A percentile compares a stretch with the other conserved stretches of the same genome.
Conservation (phyloP, 2,329 filamentous ascomycete species). For the Lithohypha guttulata region DNA sequence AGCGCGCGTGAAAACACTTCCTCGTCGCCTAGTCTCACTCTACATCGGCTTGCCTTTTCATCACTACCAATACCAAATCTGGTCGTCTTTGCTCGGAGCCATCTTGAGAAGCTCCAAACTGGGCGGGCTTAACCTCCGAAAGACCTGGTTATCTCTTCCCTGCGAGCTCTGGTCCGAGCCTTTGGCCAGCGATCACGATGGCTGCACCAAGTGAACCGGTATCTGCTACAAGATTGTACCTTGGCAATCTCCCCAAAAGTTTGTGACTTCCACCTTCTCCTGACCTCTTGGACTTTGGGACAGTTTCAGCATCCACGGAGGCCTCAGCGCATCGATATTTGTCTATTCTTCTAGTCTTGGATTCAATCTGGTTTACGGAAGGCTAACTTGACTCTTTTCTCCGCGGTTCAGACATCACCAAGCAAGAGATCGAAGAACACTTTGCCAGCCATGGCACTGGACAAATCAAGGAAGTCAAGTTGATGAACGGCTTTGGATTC, state of each 20-base stretch:
- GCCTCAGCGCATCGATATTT: slow-evolving; percentile 11
- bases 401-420: slow-evolving; percentile 73
- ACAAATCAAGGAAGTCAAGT: slow-evolving; percentile 97
- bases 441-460: slow-evolving; percentile 93
- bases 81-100: slow-evolving; percentile 2
- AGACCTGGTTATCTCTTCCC: slow-evolving; percentile 4
- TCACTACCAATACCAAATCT: neutral
- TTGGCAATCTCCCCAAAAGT: slow-evolving; percentile 94
- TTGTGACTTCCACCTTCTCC: slow-evolving; percentile 29
- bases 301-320: slow-evolving; percentile 15
- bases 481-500: slow-evolving; percentile 99
- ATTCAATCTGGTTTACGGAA: slow-evolving; percentile 7
- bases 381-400: slow-evolving; percentile 16
- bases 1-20: neutral
- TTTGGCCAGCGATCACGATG: slow-evolving; percentile 1
- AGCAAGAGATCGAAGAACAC: slow-evolving; percentile 90
- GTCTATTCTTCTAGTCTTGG: neutral
- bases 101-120: neutral
- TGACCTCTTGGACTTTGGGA: slow-evolving; percentile 10
- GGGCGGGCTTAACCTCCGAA: neutral
- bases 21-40: neutral
- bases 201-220: slow-evolving; percentile 47
- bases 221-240: slow-evolving; percentile 86
- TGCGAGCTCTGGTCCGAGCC: slow-evolving; percentile 6
- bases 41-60: neutral